Conservation (phyloP, 768 basidiomycete genomes). For the Cantharellus cinnabarinus region DNA sequence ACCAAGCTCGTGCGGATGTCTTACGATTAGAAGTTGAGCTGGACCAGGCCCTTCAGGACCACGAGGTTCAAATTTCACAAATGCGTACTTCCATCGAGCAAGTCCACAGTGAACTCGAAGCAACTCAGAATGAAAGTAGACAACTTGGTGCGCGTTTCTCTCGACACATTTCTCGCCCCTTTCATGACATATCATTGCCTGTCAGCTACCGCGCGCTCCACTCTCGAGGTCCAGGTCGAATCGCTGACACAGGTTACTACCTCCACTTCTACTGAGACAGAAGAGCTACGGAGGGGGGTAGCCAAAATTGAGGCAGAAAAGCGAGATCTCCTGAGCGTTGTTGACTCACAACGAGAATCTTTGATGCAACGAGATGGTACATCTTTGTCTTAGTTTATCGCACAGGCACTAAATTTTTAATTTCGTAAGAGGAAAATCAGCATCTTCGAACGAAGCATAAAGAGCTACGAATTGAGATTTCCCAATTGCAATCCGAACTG, state of each 20-base stretch:
- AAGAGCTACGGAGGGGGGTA: constrained; percentile 34
- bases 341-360: constrained; percentile 68
- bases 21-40: constrained; percentile 64
- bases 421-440: neutral
- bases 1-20: constrained; percentile 44
- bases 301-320: constrained; percentile 79
- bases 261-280: constrained; percentile 41
- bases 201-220: constrained; percentile 26
- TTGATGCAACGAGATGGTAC: constrained; percentile 52
- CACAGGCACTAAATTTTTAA: constrained; percentile 2
- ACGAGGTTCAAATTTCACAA: constrained; percentile 39
- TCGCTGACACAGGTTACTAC: constrained; percentile 37
- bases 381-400: constrained; percentile 9
- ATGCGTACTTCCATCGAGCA: constrained; percentile 31
- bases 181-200: neutral
- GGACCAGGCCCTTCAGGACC: constrained; percentile 67
- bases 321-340: constrained; percentile 64
- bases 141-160: constrained; percentile 30
- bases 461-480: constrained; percentile 50
- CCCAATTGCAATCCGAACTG: constrained; percentile 41
- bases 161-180: neutral
- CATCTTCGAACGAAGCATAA: neutral
- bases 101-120: constrained; percentile 33
- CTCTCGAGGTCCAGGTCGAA: constrained; percentile 35
- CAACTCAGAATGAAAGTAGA: constrained; percentile 41